Base-by-base conservation (phyloP, 345 rosid species). In the Bruguiera parviflora region DNA sequence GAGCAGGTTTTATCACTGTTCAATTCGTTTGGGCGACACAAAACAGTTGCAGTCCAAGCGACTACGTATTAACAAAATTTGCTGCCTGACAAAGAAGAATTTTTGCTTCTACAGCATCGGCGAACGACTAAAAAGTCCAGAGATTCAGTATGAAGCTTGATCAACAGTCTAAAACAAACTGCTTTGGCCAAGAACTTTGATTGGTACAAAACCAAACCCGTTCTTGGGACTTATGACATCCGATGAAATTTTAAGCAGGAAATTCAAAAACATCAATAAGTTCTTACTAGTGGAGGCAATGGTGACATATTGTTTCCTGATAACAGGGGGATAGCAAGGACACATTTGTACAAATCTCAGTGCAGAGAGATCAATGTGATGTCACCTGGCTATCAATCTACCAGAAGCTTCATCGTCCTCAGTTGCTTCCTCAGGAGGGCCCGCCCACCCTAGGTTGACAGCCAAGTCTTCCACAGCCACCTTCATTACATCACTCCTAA, bases 391-490 rank as follows among this genome's bases (percentile, higher is more conserved):
- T 35, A 80, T 70, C 76, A 71, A 64, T 29, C 46, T 53, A 67
- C 69, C 53, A 53, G 86, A 78, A 70, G 83, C 66, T 39, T 65
- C 83, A 11, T 7, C 71, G 60, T 73, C 81, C 66, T 84, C 91
- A 5, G 57, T 63, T 51, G 71, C 72, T 74, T 80, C 87, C 68
- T 72, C 65, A 3, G 63, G 75, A n/a, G 53, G 75, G 52, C 53
- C 77, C 10, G 51, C 81, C 89, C 89, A 87, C 35, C 87, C 89
- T 8, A 81, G 74, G 81, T 82, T 85, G 73, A 82, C 80, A 43
- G 90, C 78, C 84, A 95, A 74, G 71, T 95, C 98, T 61, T 92
- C 97, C 27, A 89, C 97, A 0, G 96, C 88, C 29, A 92, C 99
- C 82, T 92, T 92, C 71, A 83, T 80, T 72, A 92, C 99, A 58